Base-by-base conservation (phyloP, 2,329 filamentous ascomycete genomes). In the Fusarium oligoseptatum region DNA sequence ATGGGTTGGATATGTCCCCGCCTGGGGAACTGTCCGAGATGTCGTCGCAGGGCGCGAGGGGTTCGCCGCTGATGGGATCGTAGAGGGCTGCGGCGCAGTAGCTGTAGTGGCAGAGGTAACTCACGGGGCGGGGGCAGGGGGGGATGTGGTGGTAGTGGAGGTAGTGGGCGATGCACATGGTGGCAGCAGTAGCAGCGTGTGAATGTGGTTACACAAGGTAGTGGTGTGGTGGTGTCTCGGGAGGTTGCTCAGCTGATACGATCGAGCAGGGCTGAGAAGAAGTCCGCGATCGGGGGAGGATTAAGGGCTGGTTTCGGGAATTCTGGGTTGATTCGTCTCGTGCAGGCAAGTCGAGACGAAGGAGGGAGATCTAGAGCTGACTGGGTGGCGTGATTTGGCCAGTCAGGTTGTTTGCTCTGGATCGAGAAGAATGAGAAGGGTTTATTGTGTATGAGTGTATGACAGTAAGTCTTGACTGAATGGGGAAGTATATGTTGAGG, bases 91-190 rank as follows among this genome's bases (percentile, higher is more conserved):
- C 77, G 3, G 76, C 63, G 72, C 87, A 88, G 77, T 84, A 88
- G 29, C 78, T 78, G 79, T 87, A 88, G 74, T 85, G 83, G 41
- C 84, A 76, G 12, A 80, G 78, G 68, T 84, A 84, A 64, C 84
- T 83, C 61, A 87, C 79, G 32, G 82, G 80, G 9, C 83, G 83
- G 17, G 73, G 73, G 74, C 86, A 88, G 22, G 7, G 86, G 84
- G 82, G 77, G 34, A 84, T 74, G 73, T 88, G 88, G 76, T 89
- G 87, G 77, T 88, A 84, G 76, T 89, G 87, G 48, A 88, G 81
- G 75, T 86, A 86, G 71, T 86, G 85, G 79, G 85, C 86, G 69
- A 82, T 84, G 74, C 87, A 89, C 88, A 89, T 89, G 63, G 45
- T 24, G 11, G 36, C 14, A 24, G 45, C 14, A 22, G 45, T 24